These are phyloP conservation scores for Xerocomus spinulosus DNA, from an alignment of 768 basidiomycete species.

Conservation along the genomic window DNA sequence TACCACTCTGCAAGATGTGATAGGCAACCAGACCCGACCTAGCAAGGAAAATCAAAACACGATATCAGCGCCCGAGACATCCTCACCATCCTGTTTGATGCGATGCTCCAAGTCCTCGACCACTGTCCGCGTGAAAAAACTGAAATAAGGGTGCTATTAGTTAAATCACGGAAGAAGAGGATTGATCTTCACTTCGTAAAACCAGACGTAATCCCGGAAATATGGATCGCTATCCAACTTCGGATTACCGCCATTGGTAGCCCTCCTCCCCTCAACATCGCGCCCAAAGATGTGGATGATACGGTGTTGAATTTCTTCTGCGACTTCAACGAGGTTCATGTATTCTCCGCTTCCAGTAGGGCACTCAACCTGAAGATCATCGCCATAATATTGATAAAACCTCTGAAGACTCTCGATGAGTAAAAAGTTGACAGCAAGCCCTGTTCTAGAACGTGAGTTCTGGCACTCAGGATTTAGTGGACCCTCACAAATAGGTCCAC, in stretches of 20 bases:
- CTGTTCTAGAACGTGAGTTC: constrained; percentile 33
- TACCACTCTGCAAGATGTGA: constrained; percentile 87
- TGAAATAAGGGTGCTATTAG: constrained; percentile 27
- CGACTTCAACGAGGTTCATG: constrained; percentile 91
- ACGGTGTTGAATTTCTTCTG: constrained; percentile 98
- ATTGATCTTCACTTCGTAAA: constrained; percentile 68
- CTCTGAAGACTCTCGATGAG: constrained; percentile 95
- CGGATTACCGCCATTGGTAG: constrained; percentile 86
- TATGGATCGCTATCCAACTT: constrained; percentile 89
- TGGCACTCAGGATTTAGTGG: not conserved
- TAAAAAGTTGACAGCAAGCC: constrained; percentile 95
- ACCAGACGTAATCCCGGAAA: constrained; percentile 96
- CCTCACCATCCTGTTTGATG: constrained; percentile 96
- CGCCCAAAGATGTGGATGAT: constrained; percentile 98
- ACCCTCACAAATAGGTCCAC: constrained; percentile 78
- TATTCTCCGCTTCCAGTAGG: constrained; percentile 96
- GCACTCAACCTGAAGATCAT: constrained; percentile 90
- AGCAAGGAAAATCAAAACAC: not conserved
- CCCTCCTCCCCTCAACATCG: constrained; percentile 79
- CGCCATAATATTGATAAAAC: constrained; percentile 97
- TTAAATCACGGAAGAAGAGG: not conserved
- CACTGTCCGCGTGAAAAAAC: constrained; percentile 95
- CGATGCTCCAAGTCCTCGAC: constrained; percentile 90
- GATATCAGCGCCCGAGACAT: not conserved
- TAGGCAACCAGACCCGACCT: constrained; percentile 90